A percentile compares a stretch with the other conserved stretches of the same genome.
phyloP scores from a whole-genome alignment of 2,329 filamentous ascomycete genomes.

The Colletotrichum zoysiae region DNA sequence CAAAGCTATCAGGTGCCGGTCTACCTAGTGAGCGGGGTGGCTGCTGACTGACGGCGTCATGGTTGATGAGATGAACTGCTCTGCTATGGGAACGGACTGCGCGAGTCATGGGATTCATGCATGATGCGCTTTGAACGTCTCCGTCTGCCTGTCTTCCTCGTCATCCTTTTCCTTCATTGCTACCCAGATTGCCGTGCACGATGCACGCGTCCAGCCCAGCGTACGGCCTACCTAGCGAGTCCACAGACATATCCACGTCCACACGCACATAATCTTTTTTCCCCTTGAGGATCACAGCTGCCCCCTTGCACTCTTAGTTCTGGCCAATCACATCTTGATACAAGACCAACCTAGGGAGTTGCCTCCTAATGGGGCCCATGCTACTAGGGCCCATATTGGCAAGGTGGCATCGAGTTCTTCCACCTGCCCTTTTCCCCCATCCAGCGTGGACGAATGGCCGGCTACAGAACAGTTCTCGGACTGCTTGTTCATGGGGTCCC shows the following conservation, averaged over 20 bases:
- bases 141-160: background rate
- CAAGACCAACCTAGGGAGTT: conserved; percentile 17
- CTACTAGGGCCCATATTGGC: conserved; percentile 25
- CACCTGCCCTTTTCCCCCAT: conserved; percentile 23
- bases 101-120: conserved; percentile 23
- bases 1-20: conserved; percentile 28
- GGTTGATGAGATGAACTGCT: conserved; percentile 2
- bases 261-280: conserved; percentile 3
- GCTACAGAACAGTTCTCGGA: background rate
- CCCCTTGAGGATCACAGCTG: conserved; percentile 25
- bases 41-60: conserved; percentile 33
- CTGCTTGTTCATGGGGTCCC: conserved; percentile 5
- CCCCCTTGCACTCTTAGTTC: conserved; percentile 31
- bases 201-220: background rate
- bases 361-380: background rate
- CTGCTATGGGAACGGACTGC: background rate
- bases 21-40: conserved; percentile 33
- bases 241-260: background rate
- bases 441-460: conserved; percentile 26
- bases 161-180: background rate
- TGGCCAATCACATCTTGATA: conserved; percentile 17
- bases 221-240: conserved; percentile 1
- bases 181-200: background rate
- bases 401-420: conserved; percentile 19
- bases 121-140: conserved; percentile 14